Conservation (phyloP, 257 asterid genomes). For the Forsythia suspensa region DNA sequence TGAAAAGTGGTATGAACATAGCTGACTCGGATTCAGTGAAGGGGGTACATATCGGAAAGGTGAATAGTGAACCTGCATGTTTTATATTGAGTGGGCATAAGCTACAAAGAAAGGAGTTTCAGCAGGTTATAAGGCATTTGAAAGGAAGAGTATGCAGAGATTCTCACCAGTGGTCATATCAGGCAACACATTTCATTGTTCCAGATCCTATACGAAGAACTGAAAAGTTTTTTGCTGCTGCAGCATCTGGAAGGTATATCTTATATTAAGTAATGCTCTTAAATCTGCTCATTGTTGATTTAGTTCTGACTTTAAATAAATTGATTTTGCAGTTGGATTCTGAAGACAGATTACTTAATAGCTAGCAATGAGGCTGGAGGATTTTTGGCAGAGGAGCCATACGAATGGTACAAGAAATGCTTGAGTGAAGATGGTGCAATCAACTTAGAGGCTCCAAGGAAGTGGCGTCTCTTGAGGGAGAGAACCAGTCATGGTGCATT, state of each 20-base stretch:
- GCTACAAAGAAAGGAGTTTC: slow-evolving; percentile 86
- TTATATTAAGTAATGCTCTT: background rate
- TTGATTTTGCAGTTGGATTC: slow-evolving; percentile 78
- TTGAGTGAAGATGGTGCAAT: slow-evolving; percentile 88
- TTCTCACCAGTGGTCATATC: slow-evolving; percentile 93
- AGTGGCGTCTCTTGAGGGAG: slow-evolving; percentile 86
- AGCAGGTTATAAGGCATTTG: slow-evolving; percentile 60
- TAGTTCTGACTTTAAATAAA: slow-evolving; percentile 13
- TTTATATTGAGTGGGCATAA: slow-evolving; percentile 82
- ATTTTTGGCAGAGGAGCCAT: slow-evolving; percentile 71
- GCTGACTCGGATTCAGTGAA: slow-evolving; percentile 15
- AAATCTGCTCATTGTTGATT: slow-evolving; percentile 2
- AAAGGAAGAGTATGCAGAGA: slow-evolving; percentile 83
- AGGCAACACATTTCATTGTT: slow-evolving; percentile 88
- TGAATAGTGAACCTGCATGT: slow-evolving; percentile 48
- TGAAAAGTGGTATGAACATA: slow-evolving; percentile 17
- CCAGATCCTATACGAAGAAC: slow-evolving; percentile 91
- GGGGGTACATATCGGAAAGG: slow-evolving; percentile 6
- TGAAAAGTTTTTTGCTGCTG: slow-evolving; percentile 94
- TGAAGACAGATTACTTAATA: slow-evolving; percentile 77
- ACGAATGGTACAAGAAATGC: slow-evolving; percentile 80
- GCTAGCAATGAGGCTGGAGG: slow-evolving; percentile 80
- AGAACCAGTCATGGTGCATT: slow-evolving; percentile 92
- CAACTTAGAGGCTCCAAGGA: slow-evolving; percentile 91
- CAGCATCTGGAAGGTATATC: slow-evolving; percentile 91